Conservation (phyloP, 345 rosid species). For the Populus tremula region DNA sequence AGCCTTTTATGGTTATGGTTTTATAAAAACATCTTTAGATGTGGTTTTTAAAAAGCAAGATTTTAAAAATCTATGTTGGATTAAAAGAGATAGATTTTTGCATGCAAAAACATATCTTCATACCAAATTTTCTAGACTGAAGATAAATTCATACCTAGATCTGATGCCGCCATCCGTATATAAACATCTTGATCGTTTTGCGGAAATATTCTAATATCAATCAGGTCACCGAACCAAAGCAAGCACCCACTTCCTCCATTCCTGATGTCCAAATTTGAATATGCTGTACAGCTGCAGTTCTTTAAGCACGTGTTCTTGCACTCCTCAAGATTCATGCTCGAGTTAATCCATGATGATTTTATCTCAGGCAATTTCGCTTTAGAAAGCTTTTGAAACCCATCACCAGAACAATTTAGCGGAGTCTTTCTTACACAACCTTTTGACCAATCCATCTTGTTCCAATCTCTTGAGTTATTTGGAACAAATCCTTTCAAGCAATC, state of each 20-base stretch:
- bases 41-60: too few relatives aligned
- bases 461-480: slow-evolving; percentile 1
- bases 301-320: background rate
- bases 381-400: background rate
- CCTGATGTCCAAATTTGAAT: background rate
- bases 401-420: background rate
- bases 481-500: slow-evolving; percentile 14
- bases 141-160: background rate
- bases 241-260: background rate
- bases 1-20: too few relatives aligned
- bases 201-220: background rate
- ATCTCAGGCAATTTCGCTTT: slow-evolving; percentile 4
- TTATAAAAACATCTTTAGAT: too few relatives aligned
- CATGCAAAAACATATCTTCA: too few relatives aligned
- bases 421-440: slow-evolving; percentile 2
- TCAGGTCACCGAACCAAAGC: background rate
- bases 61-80: too few relatives aligned
- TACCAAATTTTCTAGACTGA: background rate
- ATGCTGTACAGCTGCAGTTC: slow-evolving; percentile 6
- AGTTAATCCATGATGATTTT: background rate
- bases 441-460: slow-evolving; percentile 8
- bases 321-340: background rate
- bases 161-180: background rate
- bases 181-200: background rate
- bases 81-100: too few relatives aligned